Evolutionary conservation across 176 grass and related monocot species (phyloP), one percentile per base, ranked within the genome.

Genomic region (Lolium perenne): DNA sequence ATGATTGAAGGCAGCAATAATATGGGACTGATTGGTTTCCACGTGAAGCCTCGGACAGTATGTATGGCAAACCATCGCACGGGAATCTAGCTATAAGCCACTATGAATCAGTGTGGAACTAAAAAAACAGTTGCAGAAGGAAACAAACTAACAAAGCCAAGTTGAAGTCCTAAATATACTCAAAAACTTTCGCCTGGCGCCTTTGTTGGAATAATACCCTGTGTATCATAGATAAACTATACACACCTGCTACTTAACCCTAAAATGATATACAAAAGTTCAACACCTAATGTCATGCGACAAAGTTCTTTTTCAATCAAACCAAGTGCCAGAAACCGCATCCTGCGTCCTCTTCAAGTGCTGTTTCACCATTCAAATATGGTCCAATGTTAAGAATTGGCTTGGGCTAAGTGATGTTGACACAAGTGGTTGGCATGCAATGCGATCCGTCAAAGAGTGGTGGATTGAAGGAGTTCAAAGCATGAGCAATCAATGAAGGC

Each of bases 21-120:
- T 76, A 76, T 12, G 49, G 25, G 26, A 55, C 49, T 56, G 74
- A 76, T 76, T 76, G 74, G 10, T 76, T 76, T 55, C 74, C 74
- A 76, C 74, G 26, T 76, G 74, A 76, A 76, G 74, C 10, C 74
- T 76, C 15, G 7, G 8, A 76, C 49, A 20, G 26, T 10, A 55
- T 76, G 26, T 10, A 55, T 76, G 74, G 26, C 74, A 20, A 76
- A 55, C 26, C 17, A 38, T 76, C 26, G 10, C 49, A 76, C 55
- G 74, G 25, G 25, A 76, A 55, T 56, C 25, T 55, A 55, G 25
- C 14, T 18, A 43, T 35, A 10, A 76, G 23, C 73, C 14, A 10
- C 26, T 1, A 20, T 32, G 41, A 43, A 43, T 43, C 41, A 43
- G 32, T 3, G 32, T 35, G 23, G 7, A 76, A 18, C 73, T 54